These are phyloP conservation scores for Galerina sulciceps DNA, from an alignment of 768 basidiomycete genomes.

Conservation along the genomic window DNA sequence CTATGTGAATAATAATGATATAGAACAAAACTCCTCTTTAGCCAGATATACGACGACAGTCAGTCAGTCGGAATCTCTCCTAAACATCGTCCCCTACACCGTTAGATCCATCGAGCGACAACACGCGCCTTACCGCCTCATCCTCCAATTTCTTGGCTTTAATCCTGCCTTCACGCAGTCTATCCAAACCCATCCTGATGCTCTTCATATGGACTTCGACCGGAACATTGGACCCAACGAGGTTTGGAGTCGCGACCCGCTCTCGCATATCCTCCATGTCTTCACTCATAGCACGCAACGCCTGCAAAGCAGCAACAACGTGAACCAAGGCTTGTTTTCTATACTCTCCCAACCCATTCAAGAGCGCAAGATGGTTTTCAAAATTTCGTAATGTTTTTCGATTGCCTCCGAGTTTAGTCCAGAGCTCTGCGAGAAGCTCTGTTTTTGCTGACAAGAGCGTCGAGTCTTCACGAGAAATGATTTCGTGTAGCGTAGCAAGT, in stretches of 20 bases:
- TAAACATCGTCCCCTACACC: neutral
- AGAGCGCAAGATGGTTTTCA: slow-evolving; percentile 53
- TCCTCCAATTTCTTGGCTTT: slow-evolving; percentile 54
- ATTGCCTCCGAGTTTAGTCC: slow-evolving; percentile 75
- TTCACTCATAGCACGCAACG: slow-evolving; percentile 64
- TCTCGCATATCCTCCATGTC: slow-evolving; percentile 82
- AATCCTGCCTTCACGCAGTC: slow-evolving; percentile 60
- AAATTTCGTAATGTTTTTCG: slow-evolving; percentile 49
- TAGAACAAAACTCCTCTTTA: neutral
- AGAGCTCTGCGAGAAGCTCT: slow-evolving; percentile 66
- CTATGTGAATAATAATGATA: neutral
- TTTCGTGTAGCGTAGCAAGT: slow-evolving; percentile 58
- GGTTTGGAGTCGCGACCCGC: slow-evolving; percentile 68
- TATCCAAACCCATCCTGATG: slow-evolving; percentile 65
- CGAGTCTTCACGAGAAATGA: slow-evolving; percentile 61
- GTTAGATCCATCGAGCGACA: neutral
- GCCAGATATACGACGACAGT: too few species aligned
- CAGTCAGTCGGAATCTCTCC: neutral
- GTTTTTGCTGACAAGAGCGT: slow-evolving; percentile 46
- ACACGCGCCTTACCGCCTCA: slow-evolving; percentile 22
- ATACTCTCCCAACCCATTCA: slow-evolving; percentile 60
- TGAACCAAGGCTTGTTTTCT: slow-evolving; percentile 65
- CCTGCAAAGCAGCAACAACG: slow-evolving; percentile 67
- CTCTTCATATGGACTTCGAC: slow-evolving; percentile 79
- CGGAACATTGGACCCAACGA: slow-evolving; percentile 63